Evolutionary conservation across 805 yeast species (phyloP), one percentile per base, ranked within the genome.

Genomic region (Debaryomyces tyrocola): DNA sequence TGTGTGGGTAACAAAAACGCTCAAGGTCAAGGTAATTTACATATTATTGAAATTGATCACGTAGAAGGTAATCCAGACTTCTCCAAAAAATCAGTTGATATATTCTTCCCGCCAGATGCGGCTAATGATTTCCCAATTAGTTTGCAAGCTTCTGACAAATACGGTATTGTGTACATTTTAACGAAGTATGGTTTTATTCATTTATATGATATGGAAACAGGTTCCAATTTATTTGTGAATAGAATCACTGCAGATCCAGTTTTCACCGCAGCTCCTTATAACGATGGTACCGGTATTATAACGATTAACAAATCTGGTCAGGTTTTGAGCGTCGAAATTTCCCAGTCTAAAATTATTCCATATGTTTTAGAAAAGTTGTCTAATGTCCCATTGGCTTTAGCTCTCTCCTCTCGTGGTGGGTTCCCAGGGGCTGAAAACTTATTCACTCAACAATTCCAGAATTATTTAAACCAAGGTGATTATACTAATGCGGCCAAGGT

Each of bases 131-230:
- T 94, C 84, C 99, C 99, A 50, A 90, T 94, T 55, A 81, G 96
- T 43, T 80, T 91, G 51, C 94, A 90, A 65, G 83, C 92, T 37
- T 84, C 96, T 20, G 80, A 87, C 70, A 79, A 80, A 62, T 94
- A 84, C 59, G 98, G 98, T 55, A 81, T 94, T 50, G 77, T 87
- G 51, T 94, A 90, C 68, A 78, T 94, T 55, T 79, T 94, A 64
- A 94, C 99, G 50, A 95, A 95, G 73, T 87, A 87, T 63, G 99
- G 99, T 21, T 94, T 94, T 73, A 90, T 94, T 59, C 98, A 94
- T 68, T 74, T 94, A 59, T 94, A 91, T 68, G 99, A 94, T 66
- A 76, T 89, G 62, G 99, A 91, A 70, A 80, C 92, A 44, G 98
- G 96, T 52, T 79, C 88, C 41, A 90, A 90, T 70, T 82, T 94